Evolutionary conservation across 2,329 filamentous ascomycete genomes (phyloP).

Genomic region (Aspergillus fumigatiaffinis): DNA sequence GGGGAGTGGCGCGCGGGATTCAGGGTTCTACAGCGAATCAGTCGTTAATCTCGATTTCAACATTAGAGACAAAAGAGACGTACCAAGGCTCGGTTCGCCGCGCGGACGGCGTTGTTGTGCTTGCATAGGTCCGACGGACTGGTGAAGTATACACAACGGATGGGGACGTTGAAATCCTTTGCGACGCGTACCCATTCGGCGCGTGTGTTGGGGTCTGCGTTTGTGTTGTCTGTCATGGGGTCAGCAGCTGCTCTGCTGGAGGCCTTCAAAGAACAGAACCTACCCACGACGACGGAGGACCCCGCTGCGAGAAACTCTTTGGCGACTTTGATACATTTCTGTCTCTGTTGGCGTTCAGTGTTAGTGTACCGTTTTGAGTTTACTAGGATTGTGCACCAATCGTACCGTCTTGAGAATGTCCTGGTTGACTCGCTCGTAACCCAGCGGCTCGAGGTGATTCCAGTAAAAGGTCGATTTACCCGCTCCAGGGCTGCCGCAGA

Average conservation of each 20-base stretch:
- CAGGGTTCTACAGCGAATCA: constrained; percentile 60
- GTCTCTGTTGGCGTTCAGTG: constrained; percentile 41
- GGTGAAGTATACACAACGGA: constrained; percentile 83
- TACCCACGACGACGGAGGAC: constrained; percentile 73
- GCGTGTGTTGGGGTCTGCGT: constrained; percentile 73
- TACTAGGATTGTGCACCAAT: neutral
- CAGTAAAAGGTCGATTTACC: constrained; percentile 93
- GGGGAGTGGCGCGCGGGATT: constrained; percentile 69
- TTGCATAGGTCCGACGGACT: constrained; percentile 66
- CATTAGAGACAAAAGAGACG: constrained; percentile 10
- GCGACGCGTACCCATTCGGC: constrained; percentile 76
- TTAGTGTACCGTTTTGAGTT: constrained; percentile 2
- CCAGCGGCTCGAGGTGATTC: constrained; percentile 69
- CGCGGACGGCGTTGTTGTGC: constrained; percentile 84
- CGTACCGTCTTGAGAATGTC: constrained; percentile 71
- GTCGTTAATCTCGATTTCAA: neutral
- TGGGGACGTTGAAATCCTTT: constrained; percentile 63
- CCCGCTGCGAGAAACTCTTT: constrained; percentile 60
- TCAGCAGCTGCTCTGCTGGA: neutral
- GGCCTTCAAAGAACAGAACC: constrained; percentile 27
- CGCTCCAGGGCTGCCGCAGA: constrained; percentile 82
- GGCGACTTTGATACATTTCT: constrained; percentile 68
- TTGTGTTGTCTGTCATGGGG: constrained; percentile 76
- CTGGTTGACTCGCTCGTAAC: constrained; percentile 85
- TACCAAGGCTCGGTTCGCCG: constrained; percentile 51